phyloP scores from a whole-genome alignment of 257 asterid species.

The Coffea canephora region DNA sequence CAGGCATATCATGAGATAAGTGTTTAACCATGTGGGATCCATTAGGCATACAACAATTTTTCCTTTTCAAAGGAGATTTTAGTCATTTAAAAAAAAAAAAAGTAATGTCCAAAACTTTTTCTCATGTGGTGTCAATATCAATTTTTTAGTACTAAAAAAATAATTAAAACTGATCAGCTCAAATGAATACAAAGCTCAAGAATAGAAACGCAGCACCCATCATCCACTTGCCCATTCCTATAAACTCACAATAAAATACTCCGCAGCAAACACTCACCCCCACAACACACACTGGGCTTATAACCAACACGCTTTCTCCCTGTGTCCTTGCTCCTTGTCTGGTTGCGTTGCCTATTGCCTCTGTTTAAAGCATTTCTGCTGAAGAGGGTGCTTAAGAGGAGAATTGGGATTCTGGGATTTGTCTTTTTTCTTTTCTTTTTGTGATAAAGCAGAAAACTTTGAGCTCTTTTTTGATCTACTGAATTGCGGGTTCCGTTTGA shows the following conservation, averaged over 20 bases:
- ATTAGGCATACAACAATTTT: too few relatives aligned
- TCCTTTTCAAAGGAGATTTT: background rate
- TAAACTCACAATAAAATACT: background rate
- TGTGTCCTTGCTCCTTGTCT: background rate
- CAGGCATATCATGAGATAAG: too few relatives aligned
- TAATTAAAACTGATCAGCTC: background rate
- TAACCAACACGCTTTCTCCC: constrained; percentile 1
- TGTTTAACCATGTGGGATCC: too few relatives aligned
- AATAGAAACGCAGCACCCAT: background rate
- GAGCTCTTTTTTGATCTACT: constrained; percentile 8
- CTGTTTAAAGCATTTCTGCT: constrained; percentile 27
- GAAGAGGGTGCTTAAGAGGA: constrained; percentile 8
- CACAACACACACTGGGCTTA: background rate
- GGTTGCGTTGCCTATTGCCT: constrained; percentile 10
- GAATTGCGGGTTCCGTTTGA: constrained; percentile 1
- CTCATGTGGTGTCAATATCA: background rate
- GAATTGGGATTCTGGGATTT: constrained; percentile 17
- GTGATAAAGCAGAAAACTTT: background rate
- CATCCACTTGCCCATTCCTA: constrained; percentile 11
- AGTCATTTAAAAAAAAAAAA: background rate
- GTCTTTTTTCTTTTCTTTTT: constrained; percentile 4
- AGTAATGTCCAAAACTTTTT: background rate
- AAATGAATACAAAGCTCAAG: background rate
- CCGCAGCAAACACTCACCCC: background rate
- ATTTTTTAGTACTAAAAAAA: background rate